These are phyloP conservation scores for Pseudocercospora eumusae DNA, from an alignment of 2,329 filamentous ascomycete genomes.

Conservation along the genomic window DNA sequence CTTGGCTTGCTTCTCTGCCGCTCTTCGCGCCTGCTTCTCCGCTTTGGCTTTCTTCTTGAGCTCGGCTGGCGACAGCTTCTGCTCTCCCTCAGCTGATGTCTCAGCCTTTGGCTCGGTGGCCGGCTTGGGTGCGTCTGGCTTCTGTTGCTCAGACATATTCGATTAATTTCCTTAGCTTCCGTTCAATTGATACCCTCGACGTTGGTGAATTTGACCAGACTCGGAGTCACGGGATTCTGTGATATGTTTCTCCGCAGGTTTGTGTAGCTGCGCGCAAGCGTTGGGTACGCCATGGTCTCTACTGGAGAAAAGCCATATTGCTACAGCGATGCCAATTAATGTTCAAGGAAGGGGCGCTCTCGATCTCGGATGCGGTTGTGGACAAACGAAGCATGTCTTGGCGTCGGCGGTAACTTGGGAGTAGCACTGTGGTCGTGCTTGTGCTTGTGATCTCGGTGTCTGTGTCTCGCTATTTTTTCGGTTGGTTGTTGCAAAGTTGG, in stretches of 20 bases:
- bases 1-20: conserved; percentile 44
- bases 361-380: not conserved
- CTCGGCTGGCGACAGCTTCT: conserved; percentile 71
- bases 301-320: conserved; percentile 7
- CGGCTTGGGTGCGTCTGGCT: conserved; percentile 14
- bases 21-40: conserved; percentile 84
- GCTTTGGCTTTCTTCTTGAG: conserved; percentile 87
- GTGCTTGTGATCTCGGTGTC: not conserved
- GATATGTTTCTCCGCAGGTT: not conserved
- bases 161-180: not conserved
- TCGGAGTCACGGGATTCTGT: not conserved
- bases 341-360: conserved; percentile 9
- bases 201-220: not conserved
- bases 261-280: conserved; percentile 5
- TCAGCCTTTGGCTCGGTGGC: conserved; percentile 24
- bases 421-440: not conserved
- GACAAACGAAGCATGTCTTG: conserved; percentile 7
- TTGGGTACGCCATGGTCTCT: conserved; percentile 8
- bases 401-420: not conserved
- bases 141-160: conserved; percentile 27
- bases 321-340: conserved; percentile 4
- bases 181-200: not conserved
- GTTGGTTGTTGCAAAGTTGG: not conserved
- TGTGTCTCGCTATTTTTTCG: not conserved
- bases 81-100: conserved; percentile 26